Conservation (phyloP, 2,329 filamentous ascomycete genomes). For the Colletotrichum sidae region DNA sequence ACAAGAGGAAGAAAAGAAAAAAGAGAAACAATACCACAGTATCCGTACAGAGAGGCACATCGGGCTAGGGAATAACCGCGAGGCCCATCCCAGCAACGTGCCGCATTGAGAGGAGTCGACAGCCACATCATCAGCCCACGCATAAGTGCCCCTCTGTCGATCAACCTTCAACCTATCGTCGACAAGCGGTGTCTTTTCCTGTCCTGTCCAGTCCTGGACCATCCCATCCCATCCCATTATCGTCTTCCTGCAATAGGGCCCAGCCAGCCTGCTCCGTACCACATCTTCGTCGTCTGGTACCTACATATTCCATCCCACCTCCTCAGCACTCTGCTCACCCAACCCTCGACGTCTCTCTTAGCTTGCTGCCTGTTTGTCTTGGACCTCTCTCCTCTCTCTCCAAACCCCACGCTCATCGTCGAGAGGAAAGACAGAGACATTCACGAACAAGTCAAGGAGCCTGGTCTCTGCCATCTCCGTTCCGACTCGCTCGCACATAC, state of each 20-base stretch:
- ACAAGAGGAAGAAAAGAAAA: too few relatives aligned
- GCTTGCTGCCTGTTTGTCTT: too few relatives aligned
- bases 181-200: conserved; percentile 12
- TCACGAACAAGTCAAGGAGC: neutral
- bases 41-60: conserved; percentile 1
- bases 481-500: too few relatives aligned
- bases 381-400: too few relatives aligned
- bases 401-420: too few relatives aligned
- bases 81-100: conserved; percentile 16
- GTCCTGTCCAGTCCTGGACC: neutral
- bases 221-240: too few relatives aligned
- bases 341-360: too few relatives aligned
- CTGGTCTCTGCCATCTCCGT: too few relatives aligned
- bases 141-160: conserved; percentile 18
- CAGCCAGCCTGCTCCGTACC: too few relatives aligned
- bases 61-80: conserved; percentile 16
- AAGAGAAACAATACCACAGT: too few relatives aligned
- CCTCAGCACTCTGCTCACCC: neutral
- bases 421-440: neutral
- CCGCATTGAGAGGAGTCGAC: conserved; percentile 10
- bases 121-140: conserved; percentile 32
- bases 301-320: conserved; percentile 21
- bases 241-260: too few relatives aligned
- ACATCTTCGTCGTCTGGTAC: neutral
- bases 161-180: conserved; percentile 11